phyloP scores from a whole-genome alignment of 2,329 filamentous ascomycete species.

The Colletotrichum simmondsii region DNA sequence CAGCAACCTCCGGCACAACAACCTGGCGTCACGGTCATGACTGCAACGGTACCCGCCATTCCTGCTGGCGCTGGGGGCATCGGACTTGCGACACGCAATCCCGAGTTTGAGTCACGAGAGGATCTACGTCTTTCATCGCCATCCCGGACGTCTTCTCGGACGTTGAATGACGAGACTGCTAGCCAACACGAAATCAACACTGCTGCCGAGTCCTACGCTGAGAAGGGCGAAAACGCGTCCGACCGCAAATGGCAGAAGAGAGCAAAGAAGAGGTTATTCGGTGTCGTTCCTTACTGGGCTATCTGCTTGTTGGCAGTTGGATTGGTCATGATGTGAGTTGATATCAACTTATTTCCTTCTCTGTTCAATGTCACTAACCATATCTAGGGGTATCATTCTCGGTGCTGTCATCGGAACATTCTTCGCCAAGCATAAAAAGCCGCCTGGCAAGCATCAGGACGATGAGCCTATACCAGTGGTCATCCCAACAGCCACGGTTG shows the following conservation, averaged over 20 bases:
- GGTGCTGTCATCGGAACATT: constrained; percentile 66
- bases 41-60: constrained; percentile 43
- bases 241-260: constrained; percentile 57
- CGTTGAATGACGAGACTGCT: constrained; percentile 57
- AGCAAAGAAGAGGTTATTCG: constrained; percentile 66
- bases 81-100: constrained; percentile 69
- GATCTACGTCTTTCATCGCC: constrained; percentile 59
- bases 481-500: constrained; percentile 52
- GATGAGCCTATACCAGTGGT: constrained; percentile 44
- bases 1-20: constrained; percentile 15
- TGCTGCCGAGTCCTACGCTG: constrained; percentile 54
- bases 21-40: constrained; percentile 16
- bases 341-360: too few species aligned
- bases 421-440: constrained; percentile 46
- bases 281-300: constrained; percentile 71
- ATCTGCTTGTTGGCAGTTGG: constrained; percentile 61
- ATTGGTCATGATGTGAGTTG: constrained; percentile 56
- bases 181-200: constrained; percentile 67
- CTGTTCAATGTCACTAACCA: background rate
- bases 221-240: constrained; percentile 57
- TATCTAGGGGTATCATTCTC: constrained; percentile 57
- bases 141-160: constrained; percentile 63
- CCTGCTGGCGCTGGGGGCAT: constrained; percentile 71
- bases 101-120: constrained; percentile 70
- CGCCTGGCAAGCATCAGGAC: constrained; percentile 37